phyloP scores from a whole-genome alignment of 1,284 basidiomycete species.

The Rhizoctonia solani region DNA sequence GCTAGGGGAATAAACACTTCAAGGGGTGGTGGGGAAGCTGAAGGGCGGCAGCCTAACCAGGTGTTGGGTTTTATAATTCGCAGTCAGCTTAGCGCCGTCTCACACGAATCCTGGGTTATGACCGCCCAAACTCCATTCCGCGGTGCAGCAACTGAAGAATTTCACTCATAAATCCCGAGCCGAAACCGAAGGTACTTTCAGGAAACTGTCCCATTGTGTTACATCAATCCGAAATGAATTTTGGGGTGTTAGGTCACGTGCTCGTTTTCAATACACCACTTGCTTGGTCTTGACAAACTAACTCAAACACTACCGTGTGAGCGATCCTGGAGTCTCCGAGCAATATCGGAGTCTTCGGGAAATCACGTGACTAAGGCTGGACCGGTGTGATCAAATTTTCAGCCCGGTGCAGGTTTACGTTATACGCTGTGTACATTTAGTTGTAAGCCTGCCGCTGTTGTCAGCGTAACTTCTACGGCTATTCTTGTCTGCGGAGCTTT shows the following conservation, averaged over 20 bases:
- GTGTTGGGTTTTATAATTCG: constrained; percentile 17
- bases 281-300: too few relatives aligned
- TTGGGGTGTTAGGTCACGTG: constrained; percentile 7
- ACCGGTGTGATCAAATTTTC: too few relatives aligned
- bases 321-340: too few relatives aligned
- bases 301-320: too few relatives aligned
- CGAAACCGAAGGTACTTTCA: background rate
- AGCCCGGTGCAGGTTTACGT: too few relatives aligned
- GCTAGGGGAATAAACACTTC: background rate
- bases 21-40: constrained; percentile 24
- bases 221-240: constrained; percentile 5
- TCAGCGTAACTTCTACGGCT: too few relatives aligned
- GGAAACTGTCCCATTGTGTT: constrained; percentile 12
- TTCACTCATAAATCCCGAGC: background rate
- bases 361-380: too few relatives aligned
- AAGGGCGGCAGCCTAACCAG: constrained; percentile 7
- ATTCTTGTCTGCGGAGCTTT: too few relatives aligned
- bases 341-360: too few relatives aligned
- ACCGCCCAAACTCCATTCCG: constrained; percentile 26
- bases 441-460: too few relatives aligned
- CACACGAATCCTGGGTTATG: constrained; percentile 8
- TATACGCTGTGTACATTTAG: too few relatives aligned
- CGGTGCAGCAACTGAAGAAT: background rate
- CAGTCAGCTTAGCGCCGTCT: constrained; percentile 1
- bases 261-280: too few relatives aligned